Conservation (phyloP, 2,329 filamentous ascomycete genomes). For the Chrysoporthe cubensis region DNA sequence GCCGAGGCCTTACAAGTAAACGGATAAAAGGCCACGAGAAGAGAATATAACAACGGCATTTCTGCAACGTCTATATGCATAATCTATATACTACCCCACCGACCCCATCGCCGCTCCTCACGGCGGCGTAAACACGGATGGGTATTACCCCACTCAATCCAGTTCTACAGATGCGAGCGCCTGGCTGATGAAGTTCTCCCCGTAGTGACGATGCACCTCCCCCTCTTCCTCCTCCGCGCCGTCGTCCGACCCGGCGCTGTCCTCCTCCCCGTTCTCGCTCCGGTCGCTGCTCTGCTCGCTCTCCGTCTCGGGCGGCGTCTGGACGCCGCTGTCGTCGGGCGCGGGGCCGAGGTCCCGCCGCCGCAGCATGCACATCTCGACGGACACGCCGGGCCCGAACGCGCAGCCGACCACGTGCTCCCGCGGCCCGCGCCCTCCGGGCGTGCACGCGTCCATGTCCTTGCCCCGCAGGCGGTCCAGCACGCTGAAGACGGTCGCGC, state of each 20-base stretch:
- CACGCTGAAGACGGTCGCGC: slow-evolving; percentile 71
- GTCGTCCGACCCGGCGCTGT: slow-evolving; percentile 25
- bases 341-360: slow-evolving; percentile 48
- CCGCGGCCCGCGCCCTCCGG: slow-evolving; percentile 48
- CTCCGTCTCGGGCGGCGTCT: slow-evolving; percentile 59
- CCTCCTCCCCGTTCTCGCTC: slow-evolving; percentile 45
- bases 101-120: not conserved
- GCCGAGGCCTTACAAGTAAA: no score
- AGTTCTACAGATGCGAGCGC: slow-evolving; percentile 39
- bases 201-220: slow-evolving; percentile 13
- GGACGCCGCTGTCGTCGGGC: slow-evolving; percentile 42
- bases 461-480: slow-evolving; percentile 62
- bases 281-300: slow-evolving; percentile 47
- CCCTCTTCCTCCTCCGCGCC: slow-evolving; percentile 16
- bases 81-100: not conserved
- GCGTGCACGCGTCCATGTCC: slow-evolving; percentile 62
- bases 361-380: slow-evolving; percentile 71
- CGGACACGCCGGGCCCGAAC: slow-evolving; percentile 70
- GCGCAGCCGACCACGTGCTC: slow-evolving; percentile 70
- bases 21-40: no score
- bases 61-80: no score
- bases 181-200: slow-evolving; percentile 37
- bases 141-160: slow-evolving; percentile 31
- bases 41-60: no score
- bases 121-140: no score